Base-by-base conservation (phyloP, 176 grass and related monocot species). In the Zoysia pacifica region DNA sequence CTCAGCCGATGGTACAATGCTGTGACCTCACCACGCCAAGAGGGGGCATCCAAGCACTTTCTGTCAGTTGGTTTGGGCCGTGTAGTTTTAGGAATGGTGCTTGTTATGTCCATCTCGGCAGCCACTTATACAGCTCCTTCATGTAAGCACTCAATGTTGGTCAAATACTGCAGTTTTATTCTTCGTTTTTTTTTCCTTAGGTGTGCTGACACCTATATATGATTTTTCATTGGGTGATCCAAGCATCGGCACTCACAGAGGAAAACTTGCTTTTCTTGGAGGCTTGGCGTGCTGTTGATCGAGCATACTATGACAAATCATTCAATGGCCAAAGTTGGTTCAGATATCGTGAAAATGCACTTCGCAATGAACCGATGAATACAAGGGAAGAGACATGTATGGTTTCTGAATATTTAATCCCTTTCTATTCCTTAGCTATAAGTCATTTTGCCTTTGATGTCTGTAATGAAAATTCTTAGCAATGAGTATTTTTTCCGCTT, bases 301-400 rank as follows among this genome's bases (percentile, higher is more conserved):
- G 90, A 39, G 90, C 92, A 14, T 99, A 95, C 73, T 94, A 91
- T 65, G 96, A 99, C 68, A 99, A 99, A 87, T 89, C 88, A 9
- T 99, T 99, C 84, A 99, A 99, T 15, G 90, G 96, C 3, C 96
- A 95, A 83, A 95, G 92, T 82, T 99, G 96, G 92, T 99, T 99
- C 58, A 84, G 90, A 65, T 99, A 95, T 78, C 76, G 96, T 55
- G 96, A 99, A 86, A 84, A 72, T 75, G 96, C 90, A 48, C 88
- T 99, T 54, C 86, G 81, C 65, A 87, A 88, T 49, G 96, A 95
- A 70, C 90, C 92, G 6, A 99, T 99, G 96, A 89, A 91, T 82
- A 93, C 96, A 19, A 86, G 96, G 48, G 81, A 95, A 82, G 92
- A 99, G 67, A 95, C 96, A 88, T 99, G 96, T 99, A 99, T 37